Evolutionary conservation across 441 rosid genomes (phyloP), one percentile per base, ranked within the genome.

Genomic region (Syzygium malaccense): DNA sequence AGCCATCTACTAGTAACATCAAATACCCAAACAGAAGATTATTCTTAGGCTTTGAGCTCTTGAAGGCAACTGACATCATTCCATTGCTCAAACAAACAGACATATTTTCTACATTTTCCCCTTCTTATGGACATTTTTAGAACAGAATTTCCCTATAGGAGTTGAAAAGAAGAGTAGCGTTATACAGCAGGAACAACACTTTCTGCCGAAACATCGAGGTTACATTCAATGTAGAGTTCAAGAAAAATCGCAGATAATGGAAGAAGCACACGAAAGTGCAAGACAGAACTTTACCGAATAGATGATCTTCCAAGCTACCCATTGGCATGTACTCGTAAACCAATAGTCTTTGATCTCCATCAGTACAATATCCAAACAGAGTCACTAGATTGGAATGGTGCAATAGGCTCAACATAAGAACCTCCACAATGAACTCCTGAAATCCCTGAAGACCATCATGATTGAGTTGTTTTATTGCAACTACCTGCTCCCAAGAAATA

Each of bases 281-380:
- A 54, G 64, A 33, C 71, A 91, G 86, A 60, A 48, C 90, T 85
- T 87, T 93, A 98, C 99, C 98, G 19, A 93, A 97, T 86, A 98
- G 96, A 93, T 97, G 99, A 91, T 96, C 94, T 95, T 98, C 99
- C 93, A 98, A 89, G 88, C 98, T 95, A 32, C 99, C 99, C 97
- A 91, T 93, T 26, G 97, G 92, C 99, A 98, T 95, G 91, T 95
- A 97, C 87, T 97, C 98, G 45, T 97, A 97, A 90, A 97, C 99
- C 93, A 98, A 91, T 53, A 98, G 94, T 88, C 98, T 95, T 87
- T 97, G 99, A 92, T 98, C 99, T 88, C 99, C 99, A 41, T 95
- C 92, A 51, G 98, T 95, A 89, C 99, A 98, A 92, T 96, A 98
- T 53, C 99, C 99, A 53, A 91, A 94, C 92, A 98, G 92, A 49